Base-by-base conservation (phyloP, 148 eudicot genomes). In the Bassia scoparia region DNA sequence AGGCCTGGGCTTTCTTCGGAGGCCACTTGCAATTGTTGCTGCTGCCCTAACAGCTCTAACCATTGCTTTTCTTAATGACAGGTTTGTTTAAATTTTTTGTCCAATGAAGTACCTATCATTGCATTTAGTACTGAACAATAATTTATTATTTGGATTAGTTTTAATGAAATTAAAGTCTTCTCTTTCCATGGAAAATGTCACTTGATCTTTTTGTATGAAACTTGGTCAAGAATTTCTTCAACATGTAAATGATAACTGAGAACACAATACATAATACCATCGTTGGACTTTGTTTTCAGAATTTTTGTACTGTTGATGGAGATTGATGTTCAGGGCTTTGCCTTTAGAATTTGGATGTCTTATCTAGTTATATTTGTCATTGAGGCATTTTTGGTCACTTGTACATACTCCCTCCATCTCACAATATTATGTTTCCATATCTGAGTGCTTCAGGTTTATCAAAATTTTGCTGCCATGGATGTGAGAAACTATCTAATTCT, bases 31-130 rank as follows among this genome's bases (percentile, higher is more conserved):
- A 49, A 89, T 95, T 81, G 75, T 89, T 75, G 98, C 98, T 78
- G 97, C 96, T 43, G 79, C 88, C 46, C 78, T 85, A 78, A 88
- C 98, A 62, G 89, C 96, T 21, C 81, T 95, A 43, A 95, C 82
- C 68, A 83, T 95, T 54, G 97, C 97, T 70, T 87, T 89, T 74
- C 83, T 95, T 67, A 95, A 95, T 85, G 98, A 95, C 76, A 95
- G 98, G 98, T 91, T 74, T 71, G 50, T 23, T 81, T 34, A 54
- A 63, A 33, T 48, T 24, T 7, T 8, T 60, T 37, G 7, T 7
- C 0, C 6, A 35, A 26, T 37, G 26, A 31, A 52, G 21, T 44
- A 15, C 1, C 5, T 5, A 31, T 43, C 41, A 18, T 29, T 72
- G 29, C 35, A 24, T 8, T 27, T 33, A 12, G 18, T 7, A 23